Conservation (phyloP, 176 grass and related monocot genomes). For the Thalia dealbata region DNA sequence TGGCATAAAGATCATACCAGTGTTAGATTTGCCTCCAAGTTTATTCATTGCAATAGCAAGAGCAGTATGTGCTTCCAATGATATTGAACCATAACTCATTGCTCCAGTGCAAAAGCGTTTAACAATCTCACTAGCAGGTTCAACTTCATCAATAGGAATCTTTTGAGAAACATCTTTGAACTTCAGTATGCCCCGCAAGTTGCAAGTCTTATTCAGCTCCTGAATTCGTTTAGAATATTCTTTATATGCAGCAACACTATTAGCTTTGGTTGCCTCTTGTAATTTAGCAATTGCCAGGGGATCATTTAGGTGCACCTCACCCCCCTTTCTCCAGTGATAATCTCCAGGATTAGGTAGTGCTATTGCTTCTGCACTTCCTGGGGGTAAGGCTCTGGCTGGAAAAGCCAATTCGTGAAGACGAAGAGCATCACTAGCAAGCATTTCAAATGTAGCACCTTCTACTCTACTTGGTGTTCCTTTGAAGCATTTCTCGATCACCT, state of each 20-base stretch:
- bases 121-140: constrained; percentile 85
- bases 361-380: constrained; percentile 70
- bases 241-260: constrained; percentile 83
- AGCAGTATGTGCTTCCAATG: constrained; percentile 86
- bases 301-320: constrained; percentile 91
- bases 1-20: constrained; percentile 45
- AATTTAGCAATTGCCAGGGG: constrained; percentile 94
- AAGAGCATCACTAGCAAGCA: constrained; percentile 83
- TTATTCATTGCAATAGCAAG: constrained; percentile 98
- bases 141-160: constrained; percentile 81
- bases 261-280: constrained; percentile 87
- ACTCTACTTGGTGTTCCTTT: constrained; percentile 85
- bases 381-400: constrained; percentile 58
- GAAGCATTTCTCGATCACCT: constrained; percentile 87
- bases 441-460: constrained; percentile 87
- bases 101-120: constrained; percentile 91
- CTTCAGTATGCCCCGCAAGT: constrained; percentile 90
- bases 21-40: constrained; percentile 99
- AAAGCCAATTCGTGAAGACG: constrained; percentile 86
- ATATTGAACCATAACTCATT: constrained; percentile 99
- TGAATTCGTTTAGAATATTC: constrained; percentile 89
- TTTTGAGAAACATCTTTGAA: constrained; percentile 63
- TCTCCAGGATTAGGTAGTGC: constrained; percentile 84
- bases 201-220: constrained; percentile 92
- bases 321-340: constrained; percentile 97